Conservation (phyloP, 23 red algal genomes). For the Gracilaria caudata region DNA sequence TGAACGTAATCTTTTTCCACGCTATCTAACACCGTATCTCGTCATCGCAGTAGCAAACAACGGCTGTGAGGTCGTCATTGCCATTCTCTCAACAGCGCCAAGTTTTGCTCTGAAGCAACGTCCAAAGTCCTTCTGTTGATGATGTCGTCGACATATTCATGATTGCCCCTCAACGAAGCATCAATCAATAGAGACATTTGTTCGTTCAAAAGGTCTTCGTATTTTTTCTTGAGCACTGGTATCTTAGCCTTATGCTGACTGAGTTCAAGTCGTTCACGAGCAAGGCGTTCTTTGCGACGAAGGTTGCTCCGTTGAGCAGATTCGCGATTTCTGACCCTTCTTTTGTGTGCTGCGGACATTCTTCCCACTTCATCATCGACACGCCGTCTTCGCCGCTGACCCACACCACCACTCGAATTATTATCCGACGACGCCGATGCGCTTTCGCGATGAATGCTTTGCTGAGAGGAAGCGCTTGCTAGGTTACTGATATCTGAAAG, state of each 20-base stretch:
- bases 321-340: slow-evolving; percentile 34
- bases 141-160: background rate
- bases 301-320: slow-evolving; percentile 26
- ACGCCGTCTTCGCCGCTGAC: background rate
- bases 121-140: background rate
- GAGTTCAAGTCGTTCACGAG: background rate
- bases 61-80: background rate
- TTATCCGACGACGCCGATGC: background rate
- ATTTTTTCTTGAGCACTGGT: background rate
- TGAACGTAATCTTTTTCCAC: background rate
- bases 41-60: background rate
- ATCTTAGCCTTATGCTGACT: background rate
- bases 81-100: background rate
- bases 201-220: slow-evolving; percentile 7
- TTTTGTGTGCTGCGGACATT: slow-evolving; percentile 14
- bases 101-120: background rate
- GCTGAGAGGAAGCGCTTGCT: background rate
- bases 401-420: background rate
- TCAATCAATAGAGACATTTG: background rate
- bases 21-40: background rate
- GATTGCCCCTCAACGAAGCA: background rate
- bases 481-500: background rate
- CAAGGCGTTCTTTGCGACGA: slow-evolving; percentile 7
- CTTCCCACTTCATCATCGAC: slow-evolving; percentile 20
- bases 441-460: slow-evolving; percentile 11